phyloP scores from a whole-genome alignment of 441 rosid genomes.

The Manihot esculenta region DNA sequence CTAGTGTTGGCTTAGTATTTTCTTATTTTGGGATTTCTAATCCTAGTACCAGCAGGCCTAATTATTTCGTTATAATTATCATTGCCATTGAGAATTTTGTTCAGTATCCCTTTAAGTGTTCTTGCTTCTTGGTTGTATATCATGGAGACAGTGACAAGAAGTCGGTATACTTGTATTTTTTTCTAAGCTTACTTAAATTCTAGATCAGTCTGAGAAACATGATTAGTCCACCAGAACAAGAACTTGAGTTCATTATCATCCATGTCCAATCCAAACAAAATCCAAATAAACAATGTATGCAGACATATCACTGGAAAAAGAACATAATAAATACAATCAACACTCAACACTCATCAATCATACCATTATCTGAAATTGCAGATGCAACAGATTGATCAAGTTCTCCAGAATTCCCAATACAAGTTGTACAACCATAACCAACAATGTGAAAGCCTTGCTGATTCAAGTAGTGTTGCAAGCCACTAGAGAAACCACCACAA shows the following conservation, averaged over 20 bases:
- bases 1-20: no score
- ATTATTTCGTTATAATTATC: no score
- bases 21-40: no score
- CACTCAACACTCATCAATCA: neutral
- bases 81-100: no score
- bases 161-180: neutral
- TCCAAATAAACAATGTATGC: neutral
- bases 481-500: constrained; percentile 45
- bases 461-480: constrained; percentile 78
- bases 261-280: neutral
- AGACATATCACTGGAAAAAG: neutral
- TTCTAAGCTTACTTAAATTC: no score
- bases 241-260: neutral
- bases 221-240: neutral
- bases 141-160: neutral
- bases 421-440: constrained; percentile 97
- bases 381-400: constrained; percentile 84
- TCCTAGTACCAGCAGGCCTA: no score
- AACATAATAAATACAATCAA: neutral
- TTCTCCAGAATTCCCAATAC: constrained; percentile 98
- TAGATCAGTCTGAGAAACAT: neutral
- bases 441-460: constrained; percentile 88
- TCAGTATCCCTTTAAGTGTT: no score
- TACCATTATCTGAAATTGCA: constrained; percentile 91
- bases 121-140: no score